Percentiles rank a stretch among this genome's conserved stretches.
These are phyloP conservation scores for Triticum urartu DNA, from an alignment of 176 grass and related monocot genomes.

Conservation along the genomic window DNA sequence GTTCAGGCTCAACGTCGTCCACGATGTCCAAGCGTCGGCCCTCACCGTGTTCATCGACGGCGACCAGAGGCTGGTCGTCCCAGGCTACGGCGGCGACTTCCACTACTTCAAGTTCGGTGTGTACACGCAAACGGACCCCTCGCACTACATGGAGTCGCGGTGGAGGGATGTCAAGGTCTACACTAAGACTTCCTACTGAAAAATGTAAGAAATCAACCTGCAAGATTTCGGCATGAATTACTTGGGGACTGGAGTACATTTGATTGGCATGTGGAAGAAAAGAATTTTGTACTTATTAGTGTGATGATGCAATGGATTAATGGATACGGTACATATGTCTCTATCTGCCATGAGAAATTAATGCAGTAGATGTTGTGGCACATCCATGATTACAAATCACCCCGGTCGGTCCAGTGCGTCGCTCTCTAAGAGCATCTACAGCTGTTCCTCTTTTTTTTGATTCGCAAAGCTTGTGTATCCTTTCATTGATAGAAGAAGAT, in stretches of 20 bases:
- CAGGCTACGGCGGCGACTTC: not conserved
- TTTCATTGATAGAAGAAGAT: too few species aligned
- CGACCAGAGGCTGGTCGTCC: slow-evolving; percentile 9
- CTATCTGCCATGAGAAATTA: too few species aligned
- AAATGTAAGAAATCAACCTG: not conserved
- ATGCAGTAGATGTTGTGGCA: too few species aligned
- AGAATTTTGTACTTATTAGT: not conserved
- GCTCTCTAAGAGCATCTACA: too few species aligned
- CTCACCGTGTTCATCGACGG: slow-evolving; percentile 36
- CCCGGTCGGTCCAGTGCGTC: too few species aligned
- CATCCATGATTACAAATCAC: too few species aligned
- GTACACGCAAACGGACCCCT: slow-evolving; percentile 28
- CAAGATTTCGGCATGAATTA: too few species aligned
- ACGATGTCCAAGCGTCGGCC: slow-evolving; percentile 9
- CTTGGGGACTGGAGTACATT: too few species aligned
- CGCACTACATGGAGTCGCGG: slow-evolving; percentile 3
- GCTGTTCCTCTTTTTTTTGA: too few species aligned
- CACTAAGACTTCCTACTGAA: not conserved
- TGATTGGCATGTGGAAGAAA: not conserved
- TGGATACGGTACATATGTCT: too few species aligned
- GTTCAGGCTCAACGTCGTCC: slow-evolving; percentile 63
- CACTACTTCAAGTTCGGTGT: slow-evolving; percentile 57
- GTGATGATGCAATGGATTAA: too few species aligned
- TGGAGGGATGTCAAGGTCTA: slow-evolving; percentile 37
- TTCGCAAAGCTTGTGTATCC: too few species aligned